These are phyloP conservation scores for Sugiyamaella floridensis DNA, from an alignment of 805 yeast species.

Conservation along the genomic window DNA sequence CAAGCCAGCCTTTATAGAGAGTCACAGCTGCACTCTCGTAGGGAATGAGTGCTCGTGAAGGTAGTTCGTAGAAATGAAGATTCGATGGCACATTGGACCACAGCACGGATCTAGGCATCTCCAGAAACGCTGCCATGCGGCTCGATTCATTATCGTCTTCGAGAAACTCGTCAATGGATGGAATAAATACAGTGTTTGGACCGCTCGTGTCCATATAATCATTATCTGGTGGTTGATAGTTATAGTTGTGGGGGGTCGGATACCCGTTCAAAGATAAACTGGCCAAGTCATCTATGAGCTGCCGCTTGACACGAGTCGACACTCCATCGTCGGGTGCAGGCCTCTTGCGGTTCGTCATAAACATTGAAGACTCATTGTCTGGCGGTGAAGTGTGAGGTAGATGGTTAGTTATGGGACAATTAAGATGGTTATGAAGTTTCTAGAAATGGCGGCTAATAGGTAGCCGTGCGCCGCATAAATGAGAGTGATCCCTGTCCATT, in stretches of 20 bases:
- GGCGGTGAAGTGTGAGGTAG: not conserved
- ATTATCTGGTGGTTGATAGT: not conserved
- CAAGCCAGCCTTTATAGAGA: conserved; percentile 2
- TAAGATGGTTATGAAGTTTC: not conserved
- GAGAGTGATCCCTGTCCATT: too few relatives aligned
- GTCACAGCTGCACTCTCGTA: conserved; percentile 5
- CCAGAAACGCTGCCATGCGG: conserved; percentile 13
- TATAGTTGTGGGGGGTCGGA: not conserved
- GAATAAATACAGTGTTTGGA: conserved; percentile 20
- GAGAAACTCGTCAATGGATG: conserved; percentile 21
- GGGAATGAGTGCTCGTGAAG: conserved; percentile 8
- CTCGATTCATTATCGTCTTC: conserved; percentile 13
- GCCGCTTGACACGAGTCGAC: conserved; percentile 36
- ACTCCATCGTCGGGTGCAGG: conserved; percentile 1
- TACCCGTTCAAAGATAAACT: conserved; percentile 7
- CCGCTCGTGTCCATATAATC: conserved; percentile 19
- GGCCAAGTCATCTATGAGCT: conserved; percentile 11
- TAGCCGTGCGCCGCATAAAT: not conserved
- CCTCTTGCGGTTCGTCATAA: not conserved
- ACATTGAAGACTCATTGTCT: not conserved
- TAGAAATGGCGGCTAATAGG: not conserved
- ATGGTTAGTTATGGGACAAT: too few relatives aligned
- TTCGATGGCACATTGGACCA: not conserved
- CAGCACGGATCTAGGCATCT: conserved; percentile 14
- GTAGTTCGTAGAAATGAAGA: conserved; percentile 15